Percentiles rank a stretch among this genome's conserved stretches.
These are phyloP conservation scores for Tricholoma sp. DNA, from an alignment of 768 basidiomycete species.

Conservation along the genomic window DNA sequence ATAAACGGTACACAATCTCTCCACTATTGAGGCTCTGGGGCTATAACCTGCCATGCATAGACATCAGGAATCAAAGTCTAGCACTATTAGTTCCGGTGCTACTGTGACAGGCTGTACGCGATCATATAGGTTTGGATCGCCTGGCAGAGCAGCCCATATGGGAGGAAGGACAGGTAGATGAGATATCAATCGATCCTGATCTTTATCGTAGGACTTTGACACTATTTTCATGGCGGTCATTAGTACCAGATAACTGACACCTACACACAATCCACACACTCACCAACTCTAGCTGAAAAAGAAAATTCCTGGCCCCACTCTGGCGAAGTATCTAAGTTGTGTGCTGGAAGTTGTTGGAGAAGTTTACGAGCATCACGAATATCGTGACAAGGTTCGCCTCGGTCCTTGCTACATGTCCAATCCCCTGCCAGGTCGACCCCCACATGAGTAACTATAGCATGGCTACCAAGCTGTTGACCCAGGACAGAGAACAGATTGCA, in stretches of 20 bases:
- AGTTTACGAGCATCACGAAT: too few species aligned
- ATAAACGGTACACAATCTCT: not conserved
- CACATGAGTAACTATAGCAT: too few species aligned
- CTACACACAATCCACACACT: not conserved
- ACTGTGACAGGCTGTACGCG: not conserved
- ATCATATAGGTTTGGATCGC: not conserved
- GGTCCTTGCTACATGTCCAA: too few species aligned
- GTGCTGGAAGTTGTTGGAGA: too few species aligned
- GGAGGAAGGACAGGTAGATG: not conserved
- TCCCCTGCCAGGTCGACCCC: too few species aligned
- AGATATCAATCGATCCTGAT: not conserved
- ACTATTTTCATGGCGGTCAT: too few species aligned
- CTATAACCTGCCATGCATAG: not conserved
- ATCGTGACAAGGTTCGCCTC: too few species aligned
- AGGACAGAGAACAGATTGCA: too few species aligned
- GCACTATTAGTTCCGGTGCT: not conserved
- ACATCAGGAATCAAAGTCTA: not conserved
- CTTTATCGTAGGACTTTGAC: not conserved
- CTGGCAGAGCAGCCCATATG: not conserved
- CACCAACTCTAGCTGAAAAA: too few species aligned
- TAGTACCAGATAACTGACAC: not conserved
- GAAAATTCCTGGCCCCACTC: too few species aligned
- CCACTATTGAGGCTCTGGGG: not conserved
- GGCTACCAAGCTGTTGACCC: too few species aligned
- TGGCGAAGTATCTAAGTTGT: too few species aligned